These are phyloP conservation scores for Cytospora piceae DNA, from an alignment of 2,329 filamentous ascomycete species.

Conservation along the genomic window DNA sequence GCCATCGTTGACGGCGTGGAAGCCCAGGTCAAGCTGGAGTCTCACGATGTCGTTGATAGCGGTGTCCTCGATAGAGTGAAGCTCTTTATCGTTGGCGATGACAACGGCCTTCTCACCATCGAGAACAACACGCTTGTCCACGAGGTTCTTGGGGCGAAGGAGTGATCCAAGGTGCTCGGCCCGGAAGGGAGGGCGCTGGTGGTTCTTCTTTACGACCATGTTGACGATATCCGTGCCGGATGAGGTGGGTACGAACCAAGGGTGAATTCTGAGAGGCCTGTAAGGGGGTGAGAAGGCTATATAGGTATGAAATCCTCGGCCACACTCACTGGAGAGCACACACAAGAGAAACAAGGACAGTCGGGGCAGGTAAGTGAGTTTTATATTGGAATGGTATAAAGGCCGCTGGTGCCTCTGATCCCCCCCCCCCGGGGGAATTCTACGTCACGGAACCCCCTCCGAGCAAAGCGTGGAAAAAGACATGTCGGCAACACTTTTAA, in stretches of 20 bases:
- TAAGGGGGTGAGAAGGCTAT: neutral
- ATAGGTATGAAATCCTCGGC: no score
- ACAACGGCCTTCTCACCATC: constrained; percentile 44
- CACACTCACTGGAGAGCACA: no score
- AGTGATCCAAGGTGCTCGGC: constrained; percentile 78
- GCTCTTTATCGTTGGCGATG: constrained; percentile 45
- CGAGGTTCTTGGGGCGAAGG: constrained; percentile 67
- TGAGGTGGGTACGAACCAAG: neutral
- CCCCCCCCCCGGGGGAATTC: no score
- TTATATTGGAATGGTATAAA: no score
- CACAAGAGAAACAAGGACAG: no score
- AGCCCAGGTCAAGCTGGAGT: constrained; percentile 60
- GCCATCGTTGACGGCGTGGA: constrained; percentile 62
- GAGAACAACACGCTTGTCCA: constrained; percentile 47
- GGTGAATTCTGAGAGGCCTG: neutral
- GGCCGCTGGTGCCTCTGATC: no score
- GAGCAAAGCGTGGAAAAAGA: no score
- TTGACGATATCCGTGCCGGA: neutral
- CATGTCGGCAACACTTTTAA: no score
- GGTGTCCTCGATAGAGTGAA: constrained; percentile 59
- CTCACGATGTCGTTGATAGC: constrained; percentile 63
- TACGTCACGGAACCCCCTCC: no score
- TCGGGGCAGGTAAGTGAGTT: no score
- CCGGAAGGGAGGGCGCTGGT: constrained; percentile 61
- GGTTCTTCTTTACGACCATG: constrained; percentile 29